Evolutionary conservation across 2,329 filamentous ascomycete species (phyloP).

Genomic region (Hymenoscyphus fructigenus): DNA sequence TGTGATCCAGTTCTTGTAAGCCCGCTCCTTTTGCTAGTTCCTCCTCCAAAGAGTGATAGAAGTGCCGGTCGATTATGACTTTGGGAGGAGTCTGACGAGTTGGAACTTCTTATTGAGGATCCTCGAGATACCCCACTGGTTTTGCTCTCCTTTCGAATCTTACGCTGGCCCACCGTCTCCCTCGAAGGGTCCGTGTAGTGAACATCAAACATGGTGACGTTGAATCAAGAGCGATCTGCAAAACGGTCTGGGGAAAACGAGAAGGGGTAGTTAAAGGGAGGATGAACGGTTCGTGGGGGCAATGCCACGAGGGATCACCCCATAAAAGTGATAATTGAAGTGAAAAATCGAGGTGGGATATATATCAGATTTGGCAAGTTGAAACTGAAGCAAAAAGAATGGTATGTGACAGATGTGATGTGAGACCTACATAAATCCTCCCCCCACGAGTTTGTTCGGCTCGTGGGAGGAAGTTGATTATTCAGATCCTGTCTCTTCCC

Average conservation of each 20-base stretch:
- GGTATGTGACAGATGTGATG: slow-evolving; percentile 13
- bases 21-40: slow-evolving; percentile 33
- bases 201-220: slow-evolving; percentile 35
- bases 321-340: neutral
- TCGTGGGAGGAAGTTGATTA: neutral
- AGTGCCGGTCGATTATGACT: slow-evolving; percentile 14
- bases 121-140: slow-evolving; percentile 15
- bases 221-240: neutral
- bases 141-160: slow-evolving; percentile 29
- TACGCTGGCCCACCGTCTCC: slow-evolving; percentile 36
- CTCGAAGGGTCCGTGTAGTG: slow-evolving; percentile 34
- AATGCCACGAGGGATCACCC: slow-evolving; percentile 6
- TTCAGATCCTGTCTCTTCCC: slow-evolving; percentile 2
- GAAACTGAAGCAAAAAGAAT: slow-evolving; percentile 5
- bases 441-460: neutral
- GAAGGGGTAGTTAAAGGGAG: neutral
- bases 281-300: neutral
- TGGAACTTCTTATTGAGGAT: slow-evolving; percentile 24
- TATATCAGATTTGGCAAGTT: neutral
- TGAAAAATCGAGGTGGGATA: neutral
- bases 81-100: slow-evolving; percentile 20
- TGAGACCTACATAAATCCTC: slow-evolving; percentile 7
- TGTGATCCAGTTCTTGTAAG: slow-evolving; percentile 12
- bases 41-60: slow-evolving; percentile 35
- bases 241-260: neutral